Percentiles rank a stretch among this genome's conserved stretches.
Conservation (phyloP, 1,284 basidiomycete genomes). For the Ceratobasidium sp. region DNA sequence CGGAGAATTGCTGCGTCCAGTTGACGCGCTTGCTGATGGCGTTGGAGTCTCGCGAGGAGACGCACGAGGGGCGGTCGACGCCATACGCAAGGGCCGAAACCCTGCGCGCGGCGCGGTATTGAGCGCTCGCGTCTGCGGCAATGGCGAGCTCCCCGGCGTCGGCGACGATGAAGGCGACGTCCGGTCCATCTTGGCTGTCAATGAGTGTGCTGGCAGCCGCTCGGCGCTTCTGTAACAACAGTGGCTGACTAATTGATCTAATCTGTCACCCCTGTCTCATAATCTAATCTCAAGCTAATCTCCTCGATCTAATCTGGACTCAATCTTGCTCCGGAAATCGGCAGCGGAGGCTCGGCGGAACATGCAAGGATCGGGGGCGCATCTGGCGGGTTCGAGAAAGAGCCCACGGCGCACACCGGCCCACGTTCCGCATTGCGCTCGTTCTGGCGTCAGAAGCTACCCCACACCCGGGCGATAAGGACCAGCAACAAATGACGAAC, state of each 20-base stretch:
- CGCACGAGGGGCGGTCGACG: background rate
- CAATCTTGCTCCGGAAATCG: too few species aligned
- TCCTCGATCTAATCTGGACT: too few species aligned
- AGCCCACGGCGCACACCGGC: slow-evolving; percentile 8
- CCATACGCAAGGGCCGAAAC: slow-evolving; percentile 33
- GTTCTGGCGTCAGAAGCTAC: slow-evolving; percentile 2
- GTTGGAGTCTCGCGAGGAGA: slow-evolving; percentile 4
- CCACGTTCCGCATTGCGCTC: slow-evolving; percentile 7
- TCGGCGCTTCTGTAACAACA: background rate
- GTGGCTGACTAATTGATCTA: too few species aligned
- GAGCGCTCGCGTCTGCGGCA: slow-evolving; percentile 11
- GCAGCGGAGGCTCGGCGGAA: too few species aligned
- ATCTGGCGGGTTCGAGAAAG: too few species aligned
- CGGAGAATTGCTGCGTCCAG: slow-evolving; percentile 24
- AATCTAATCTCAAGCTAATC: too few species aligned
- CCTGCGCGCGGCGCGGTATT: slow-evolving; percentile 19
- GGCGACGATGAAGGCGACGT: slow-evolving; percentile 28
- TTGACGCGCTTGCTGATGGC: background rate
- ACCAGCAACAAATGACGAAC: slow-evolving; percentile 5
- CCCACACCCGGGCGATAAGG: slow-evolving; percentile 13
- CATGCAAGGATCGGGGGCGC: too few species aligned
- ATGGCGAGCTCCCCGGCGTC: background rate
- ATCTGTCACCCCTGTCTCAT: too few species aligned
- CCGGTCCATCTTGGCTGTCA: slow-evolving; percentile 17
- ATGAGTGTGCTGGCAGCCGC: slow-evolving; percentile 26